Evolutionary conservation across 352 stramenopile species (phyloP), one percentile per base, ranked within the genome.

Genomic region (Pythium phragmiticola): DNA sequence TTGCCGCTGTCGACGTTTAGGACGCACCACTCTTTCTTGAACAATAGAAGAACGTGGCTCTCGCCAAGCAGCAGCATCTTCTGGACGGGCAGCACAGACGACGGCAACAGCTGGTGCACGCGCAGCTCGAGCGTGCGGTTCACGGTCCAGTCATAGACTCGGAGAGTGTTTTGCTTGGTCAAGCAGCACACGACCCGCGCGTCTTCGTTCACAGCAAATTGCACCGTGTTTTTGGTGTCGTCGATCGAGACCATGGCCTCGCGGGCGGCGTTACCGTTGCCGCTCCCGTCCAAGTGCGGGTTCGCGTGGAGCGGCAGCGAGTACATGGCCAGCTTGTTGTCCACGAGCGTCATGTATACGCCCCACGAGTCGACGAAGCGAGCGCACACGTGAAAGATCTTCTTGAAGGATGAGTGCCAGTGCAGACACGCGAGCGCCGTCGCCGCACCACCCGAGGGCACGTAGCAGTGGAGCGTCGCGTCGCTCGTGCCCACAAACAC

Each of bases 121-220:
- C 85, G 82, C 9, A 80, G 47, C 43, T 87, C 73, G 28, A 92
- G 69, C 28, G 71, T 54, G 19, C 72, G 60, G 51, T 79, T 84
- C 28, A 74, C 72, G 1, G 76, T 92, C 83, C 85, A 92, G 72
- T 94, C 83, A 58, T 80, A 90, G 33, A 92, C 75, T 46, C 80
- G 80, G 13, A 94, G 60, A n/a, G 57, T 71, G 42, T 83, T 75
- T 51, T 74, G 77, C 73, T 94, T 92, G 16, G 83, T 74, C 26
- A 91, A 43, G 17, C 74, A 71, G 56, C 65, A 75, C 4, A 92
- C 51, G 14, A 80, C 76, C 30, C 82, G 82, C 11, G 73, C 69
- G n/a, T 65, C 47, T 57, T 94, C 83, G 42, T 90, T 74, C 17
- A 65, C 78, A 0, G 80, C 73, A 9, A 92, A 78, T 17, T 87